Base-by-base conservation (phyloP, 2,329 filamentous ascomycete genomes). In the Diaporthe sp. region DNA sequence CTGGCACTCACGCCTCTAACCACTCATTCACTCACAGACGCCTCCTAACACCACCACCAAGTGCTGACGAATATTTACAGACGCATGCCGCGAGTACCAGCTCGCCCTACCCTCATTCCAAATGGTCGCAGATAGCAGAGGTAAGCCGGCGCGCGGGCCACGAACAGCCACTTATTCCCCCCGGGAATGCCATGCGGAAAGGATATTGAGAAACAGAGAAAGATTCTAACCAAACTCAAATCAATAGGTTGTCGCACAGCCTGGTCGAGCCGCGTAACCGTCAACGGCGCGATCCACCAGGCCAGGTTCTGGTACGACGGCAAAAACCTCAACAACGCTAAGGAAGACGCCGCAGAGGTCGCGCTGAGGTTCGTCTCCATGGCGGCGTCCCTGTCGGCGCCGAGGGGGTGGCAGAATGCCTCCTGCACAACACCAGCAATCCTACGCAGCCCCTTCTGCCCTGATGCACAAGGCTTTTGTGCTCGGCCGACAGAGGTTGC, bases 231-330 rank as follows among this genome's bases (percentile, higher is more conserved):
- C 22, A 76, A 55, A 22, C 69, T 58, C 17, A 72, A 47, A 27
- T n/a, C n/a, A 47, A 35, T 25, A 97, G 95, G 95, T 78, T 94
- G 95, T 78, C 94, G 95, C 79, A 98, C 95, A 74, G 95, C 95
- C 73, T 98, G 95, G 95, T 96, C 94, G 73, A 94, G 93, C 86
- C 89, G 89, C 74, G 94, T 97, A 74, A 91, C 88, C n/a, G 89
- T 97, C 73, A 87, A 90, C 78, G 92, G 92, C 71, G 85, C 88
- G 68, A 88, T 85, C 61, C 88, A 94, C 79, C 82, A 88, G n/a
- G 95, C 95, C 61, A 91, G 94, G 76, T 97, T 92, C 84, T 98
- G 94, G 94, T 98, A 97, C 84, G 95, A 97, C 83, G 95, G 95
- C 75, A 92, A 94, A 81, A 95, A 94, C 81, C 88, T 96, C 83